Percentiles rank a stretch among this genome's conserved stretches.
Evolutionary conservation across 2,329 filamentous ascomycete species (phyloP).

Genomic region (Graphilbum ipis-grandicollis): DNA sequence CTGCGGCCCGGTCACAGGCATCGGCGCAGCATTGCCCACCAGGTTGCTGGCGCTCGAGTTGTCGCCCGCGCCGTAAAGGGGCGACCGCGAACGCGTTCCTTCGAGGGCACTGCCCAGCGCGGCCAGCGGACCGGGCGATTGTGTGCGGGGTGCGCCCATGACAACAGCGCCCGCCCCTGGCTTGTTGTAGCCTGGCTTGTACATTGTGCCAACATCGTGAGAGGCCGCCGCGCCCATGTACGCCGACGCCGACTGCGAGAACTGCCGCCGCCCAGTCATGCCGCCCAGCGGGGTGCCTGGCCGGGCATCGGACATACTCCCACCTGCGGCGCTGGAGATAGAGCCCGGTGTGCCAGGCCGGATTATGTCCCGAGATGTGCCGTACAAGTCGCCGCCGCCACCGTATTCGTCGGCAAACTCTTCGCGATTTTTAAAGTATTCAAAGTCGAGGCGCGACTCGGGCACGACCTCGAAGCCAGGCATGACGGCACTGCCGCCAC

Average conservation of each 20-base stretch:
- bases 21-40: conserved; percentile 32
- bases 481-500: conserved; percentile 19
- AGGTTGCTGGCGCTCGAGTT: conserved; percentile 38
- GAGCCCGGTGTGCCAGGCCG: conserved; percentile 45
- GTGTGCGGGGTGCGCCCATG: conserved; percentile 1
- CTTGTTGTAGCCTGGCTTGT: conserved; percentile 8
- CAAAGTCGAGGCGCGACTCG: conserved; percentile 73
- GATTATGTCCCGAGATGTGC: conserved; percentile 37
- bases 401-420: conserved; percentile 80
- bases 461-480: conserved; percentile 82
- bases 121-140: conserved; percentile 10
- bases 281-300: conserved; percentile 30
- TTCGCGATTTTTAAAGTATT: conserved; percentile 76
- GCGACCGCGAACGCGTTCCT: conserved; percentile 22
- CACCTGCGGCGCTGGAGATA: conserved; percentile 18
- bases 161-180: too few species aligned
- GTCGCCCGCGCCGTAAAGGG: conserved; percentile 24
- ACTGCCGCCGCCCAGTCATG: conserved; percentile 14
- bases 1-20: conserved; percentile 19
- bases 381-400: conserved; percentile 55
- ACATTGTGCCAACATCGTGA: conserved; percentile 6
- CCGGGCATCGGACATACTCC: conserved; percentile 27
- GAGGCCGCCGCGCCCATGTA: neutral
- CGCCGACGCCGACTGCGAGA: conserved; percentile 3
- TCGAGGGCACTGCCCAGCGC: conserved; percentile 10